phyloP scores from a whole-genome alignment of 176 grass and related monocot species.

The Areca catechu region DNA sequence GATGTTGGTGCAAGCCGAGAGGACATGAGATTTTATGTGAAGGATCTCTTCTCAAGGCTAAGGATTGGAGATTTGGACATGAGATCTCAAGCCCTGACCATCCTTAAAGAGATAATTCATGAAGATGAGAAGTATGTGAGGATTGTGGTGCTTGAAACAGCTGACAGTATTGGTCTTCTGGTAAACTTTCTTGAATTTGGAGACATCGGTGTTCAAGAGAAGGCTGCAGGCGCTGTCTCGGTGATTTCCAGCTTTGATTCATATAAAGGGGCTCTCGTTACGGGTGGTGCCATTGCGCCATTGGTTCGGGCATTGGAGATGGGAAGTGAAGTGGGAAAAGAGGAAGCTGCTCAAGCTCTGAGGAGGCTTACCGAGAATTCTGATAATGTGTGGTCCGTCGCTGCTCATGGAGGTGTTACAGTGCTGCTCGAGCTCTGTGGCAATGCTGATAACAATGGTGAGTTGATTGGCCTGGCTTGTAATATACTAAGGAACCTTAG shows the following conservation, averaged over 20 bases:
- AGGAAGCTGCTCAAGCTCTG: conserved; percentile 48
- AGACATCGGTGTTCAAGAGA: conserved; percentile 40
- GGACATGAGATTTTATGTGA: conserved; percentile 67
- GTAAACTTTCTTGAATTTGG: conserved; percentile 47
- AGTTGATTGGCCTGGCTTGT: conserved; percentile 49
- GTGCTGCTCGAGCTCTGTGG: conserved; percentile 46
- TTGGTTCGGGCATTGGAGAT: conserved; percentile 60
- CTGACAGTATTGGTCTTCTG: conserved; percentile 54
- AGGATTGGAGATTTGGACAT: conserved; percentile 36
- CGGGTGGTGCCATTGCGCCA: conserved; percentile 47
- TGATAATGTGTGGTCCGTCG: conserved; percentile 89
- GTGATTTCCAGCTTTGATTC: conserved; percentile 33
- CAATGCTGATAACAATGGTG: conserved; percentile 19
- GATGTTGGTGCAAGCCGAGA: conserved; percentile 29
- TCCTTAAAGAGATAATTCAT: conserved; percentile 52
- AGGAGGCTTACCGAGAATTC: conserved; percentile 79
- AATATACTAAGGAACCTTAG: conserved; percentile 59
- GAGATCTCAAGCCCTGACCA: conserved; percentile 34
- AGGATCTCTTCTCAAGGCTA: conserved; percentile 71
- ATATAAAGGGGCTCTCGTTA: conserved; percentile 50
- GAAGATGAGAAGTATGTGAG: conserved; percentile 48
- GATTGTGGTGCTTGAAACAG: conserved; percentile 41
- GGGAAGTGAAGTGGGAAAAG: conserved; percentile 26
- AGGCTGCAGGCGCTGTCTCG: conserved; percentile 41
- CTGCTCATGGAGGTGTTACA: conserved; percentile 68